Base-by-base conservation (phyloP, 441 rosid genomes). In the Syzygium malaccense region DNA sequence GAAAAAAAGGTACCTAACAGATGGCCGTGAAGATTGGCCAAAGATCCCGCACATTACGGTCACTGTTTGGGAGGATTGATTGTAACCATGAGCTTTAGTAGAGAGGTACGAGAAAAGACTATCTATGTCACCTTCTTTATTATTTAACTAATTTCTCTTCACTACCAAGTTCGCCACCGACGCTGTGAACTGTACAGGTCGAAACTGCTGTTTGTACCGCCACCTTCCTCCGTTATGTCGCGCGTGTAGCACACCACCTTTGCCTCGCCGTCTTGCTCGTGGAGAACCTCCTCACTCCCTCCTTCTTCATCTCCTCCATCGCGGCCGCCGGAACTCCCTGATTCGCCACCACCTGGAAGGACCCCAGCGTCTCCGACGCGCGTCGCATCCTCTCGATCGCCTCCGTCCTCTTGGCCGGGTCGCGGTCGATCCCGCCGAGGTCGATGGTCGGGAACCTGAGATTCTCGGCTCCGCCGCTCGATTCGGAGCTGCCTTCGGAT, bases 241-340 rank as follows among this genome's bases (percentile, higher is more conserved):
- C 95, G 89, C 0, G 91, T 23, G 85, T 90, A 92, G 30, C 88
- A 90, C 49, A 51, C 84, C 86, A 83, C 88, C 92, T 92, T 90
- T 51, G 75, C 86, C 53, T 89, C 88, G 13, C 26, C 62, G 26
- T 93, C 96, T 90, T 92, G 92, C 90, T 93, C 94, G 33, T 54
- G 1, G 8, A 53, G 87, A 95, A 93, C 88, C 91, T 90, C 14
- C 86, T 60, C 28, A 88, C 88, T 18, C 93, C 94, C 51, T 88
- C 89, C 84, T 87, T 80, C 83, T 41, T 37, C 37, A 92, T 90
- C 87, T 91, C 94, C 87, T 92, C 92, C 85, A 91, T 86, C 79
- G 89, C 86, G 4, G 55, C 71, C 33, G 32, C 62, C 54, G 95
- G 93, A 87, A 92, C 45, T 41, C 45, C 45, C 45, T 7, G 8